phyloP scores from a whole-genome alignment of 805 yeast species.

The Teunomyces lycoperdinae region DNA sequence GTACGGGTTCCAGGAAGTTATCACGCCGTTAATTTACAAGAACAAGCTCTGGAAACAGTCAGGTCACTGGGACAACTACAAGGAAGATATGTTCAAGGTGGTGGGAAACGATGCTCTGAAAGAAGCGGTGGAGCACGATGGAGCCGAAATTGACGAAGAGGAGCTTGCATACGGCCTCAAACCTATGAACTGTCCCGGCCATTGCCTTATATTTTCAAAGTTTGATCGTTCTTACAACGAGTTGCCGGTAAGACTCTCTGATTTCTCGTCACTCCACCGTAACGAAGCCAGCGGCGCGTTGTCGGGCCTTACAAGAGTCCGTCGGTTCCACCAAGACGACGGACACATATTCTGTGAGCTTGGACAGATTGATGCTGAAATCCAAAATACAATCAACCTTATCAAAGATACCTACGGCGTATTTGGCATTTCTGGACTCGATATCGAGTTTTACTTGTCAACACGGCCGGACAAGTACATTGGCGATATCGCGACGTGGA shows the following conservation, averaged over 20 bases:
- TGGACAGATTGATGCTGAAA: constrained; percentile 74
- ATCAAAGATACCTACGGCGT: constrained; percentile 71
- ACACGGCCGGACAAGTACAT: constrained; percentile 84
- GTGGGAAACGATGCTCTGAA: constrained; percentile 49
- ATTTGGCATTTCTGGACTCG: constrained; percentile 54
- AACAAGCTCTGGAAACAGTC: constrained; percentile 82
- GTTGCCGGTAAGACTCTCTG: constrained; percentile 80
- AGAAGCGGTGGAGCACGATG: constrained; percentile 17
- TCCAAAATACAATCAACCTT: constrained; percentile 65
- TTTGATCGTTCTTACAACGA: constrained; percentile 82
- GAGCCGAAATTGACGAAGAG: constrained; percentile 11
- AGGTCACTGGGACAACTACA: constrained; percentile 95
- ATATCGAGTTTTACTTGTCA: constrained; percentile 63
- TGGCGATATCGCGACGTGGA: constrained; percentile 79
- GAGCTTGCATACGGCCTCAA: constrained; percentile 68
- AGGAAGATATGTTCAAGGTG: constrained; percentile 91
- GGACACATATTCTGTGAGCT: constrained; percentile 91
- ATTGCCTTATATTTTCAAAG: constrained; percentile 76
- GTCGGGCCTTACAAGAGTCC: constrained; percentile 86
- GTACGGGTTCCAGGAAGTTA: constrained; percentile 87
- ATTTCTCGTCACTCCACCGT: constrained; percentile 88
- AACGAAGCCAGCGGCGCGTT: constrained; percentile 95
- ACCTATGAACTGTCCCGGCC: constrained; percentile 97
- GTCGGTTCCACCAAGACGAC: constrained; percentile 97
- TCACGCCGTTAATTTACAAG: constrained; percentile 86